phyloP scores from a whole-genome alignment of 768 basidiomycete species.

The Harrya chromipes region DNA sequence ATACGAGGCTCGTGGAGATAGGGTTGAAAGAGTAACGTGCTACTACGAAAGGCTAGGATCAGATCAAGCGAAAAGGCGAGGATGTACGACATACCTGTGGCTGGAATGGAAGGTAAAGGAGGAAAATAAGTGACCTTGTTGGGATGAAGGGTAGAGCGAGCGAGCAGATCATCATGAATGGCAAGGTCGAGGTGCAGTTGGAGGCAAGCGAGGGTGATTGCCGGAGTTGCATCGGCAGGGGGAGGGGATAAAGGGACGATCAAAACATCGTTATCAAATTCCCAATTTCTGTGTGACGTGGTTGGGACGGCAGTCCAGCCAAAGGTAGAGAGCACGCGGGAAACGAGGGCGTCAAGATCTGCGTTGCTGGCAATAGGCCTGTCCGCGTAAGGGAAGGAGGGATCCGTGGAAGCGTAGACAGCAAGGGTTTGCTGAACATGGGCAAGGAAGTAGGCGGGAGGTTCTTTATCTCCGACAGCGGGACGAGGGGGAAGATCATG shows the following conservation, averaged over 20 bases:
- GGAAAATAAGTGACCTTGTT: conserved; percentile 26
- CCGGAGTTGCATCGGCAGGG: neutral
- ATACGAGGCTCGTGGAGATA: conserved; percentile 12
- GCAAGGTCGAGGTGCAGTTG: conserved; percentile 28
- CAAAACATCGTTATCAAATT: conserved; percentile 27
- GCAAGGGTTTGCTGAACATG: conserved; percentile 48
- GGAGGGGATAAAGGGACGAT: conserved; percentile 17
- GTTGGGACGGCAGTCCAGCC: conserved; percentile 34
- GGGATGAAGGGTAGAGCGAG: conserved; percentile 23
- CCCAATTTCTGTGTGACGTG: conserved; percentile 22
- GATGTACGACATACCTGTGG: conserved; percentile 15
- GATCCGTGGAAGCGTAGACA: conserved; percentile 42
- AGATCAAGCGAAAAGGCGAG: neutral
- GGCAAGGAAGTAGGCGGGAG: conserved; percentile 29
- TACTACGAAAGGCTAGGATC: conserved; percentile 7
- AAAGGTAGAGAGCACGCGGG: conserved; percentile 39
- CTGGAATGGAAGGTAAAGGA: conserved; percentile 10
- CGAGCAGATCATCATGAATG: conserved; percentile 22
- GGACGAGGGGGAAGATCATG: conserved; percentile 30
- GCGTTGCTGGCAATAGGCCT: conserved; percentile 11
- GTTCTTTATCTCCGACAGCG: conserved; percentile 28
- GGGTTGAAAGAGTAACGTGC: conserved; percentile 7
- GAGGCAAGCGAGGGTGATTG: conserved; percentile 17
- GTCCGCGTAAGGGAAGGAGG: conserved; percentile 27
- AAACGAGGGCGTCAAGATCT: conserved; percentile 45